Conservation (phyloP, 805 yeast species). For the Groenewaldozyma salmanticensis region DNA sequence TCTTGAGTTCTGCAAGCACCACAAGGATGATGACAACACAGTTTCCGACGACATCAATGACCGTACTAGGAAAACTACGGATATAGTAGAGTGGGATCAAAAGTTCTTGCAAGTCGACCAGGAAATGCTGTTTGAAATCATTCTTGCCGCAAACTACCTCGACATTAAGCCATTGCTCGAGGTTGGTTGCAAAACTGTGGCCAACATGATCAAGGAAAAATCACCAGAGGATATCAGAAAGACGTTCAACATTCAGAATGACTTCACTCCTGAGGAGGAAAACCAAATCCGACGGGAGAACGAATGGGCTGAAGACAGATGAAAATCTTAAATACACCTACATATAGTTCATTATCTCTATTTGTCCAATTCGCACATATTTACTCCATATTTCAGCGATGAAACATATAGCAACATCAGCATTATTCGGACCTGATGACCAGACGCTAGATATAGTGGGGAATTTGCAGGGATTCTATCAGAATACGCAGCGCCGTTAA, state of each 20-base stretch:
- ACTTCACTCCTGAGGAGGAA: constrained; percentile 40
- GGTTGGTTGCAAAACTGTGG: constrained; percentile 40
- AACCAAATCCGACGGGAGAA: constrained; percentile 37
- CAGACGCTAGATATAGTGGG: too few species aligned
- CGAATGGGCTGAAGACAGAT: constrained; percentile 38
- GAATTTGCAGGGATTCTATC: too few species aligned
- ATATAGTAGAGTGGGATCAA: constrained; percentile 93
- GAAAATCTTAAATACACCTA: constrained; percentile 2
- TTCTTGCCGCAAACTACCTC: constrained; percentile 37
- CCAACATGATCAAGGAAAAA: constrained; percentile 39
- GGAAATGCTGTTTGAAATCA: constrained; percentile 40
- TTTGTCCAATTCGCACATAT: background rate
- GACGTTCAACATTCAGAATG: constrained; percentile 36
- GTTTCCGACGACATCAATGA: constrained; percentile 75
- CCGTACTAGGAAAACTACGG: constrained; percentile 61
- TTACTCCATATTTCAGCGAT: background rate
- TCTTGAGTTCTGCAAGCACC: constrained; percentile 95
- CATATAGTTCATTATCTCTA: background rate
- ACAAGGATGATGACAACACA: constrained; percentile 54
- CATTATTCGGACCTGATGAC: too few species aligned
- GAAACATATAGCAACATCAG: too few species aligned
- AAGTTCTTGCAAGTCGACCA: constrained; percentile 88
- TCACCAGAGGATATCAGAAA: constrained; percentile 37
- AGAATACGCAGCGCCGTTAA: too few species aligned
- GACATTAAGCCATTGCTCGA: constrained; percentile 37